Conservation (phyloP, 768 basidiomycete species). For the Zangia roseola region DNA sequence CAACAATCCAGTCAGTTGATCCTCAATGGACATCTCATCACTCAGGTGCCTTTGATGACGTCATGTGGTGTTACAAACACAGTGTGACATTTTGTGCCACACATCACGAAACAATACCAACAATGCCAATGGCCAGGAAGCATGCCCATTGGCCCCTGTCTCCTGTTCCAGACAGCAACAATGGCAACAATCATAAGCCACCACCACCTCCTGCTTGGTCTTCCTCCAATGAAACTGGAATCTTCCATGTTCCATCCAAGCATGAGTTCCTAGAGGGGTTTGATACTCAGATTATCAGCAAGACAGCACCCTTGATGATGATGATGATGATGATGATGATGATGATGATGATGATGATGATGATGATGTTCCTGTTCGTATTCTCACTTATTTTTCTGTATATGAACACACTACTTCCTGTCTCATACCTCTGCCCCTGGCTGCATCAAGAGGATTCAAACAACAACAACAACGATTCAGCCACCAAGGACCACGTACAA, state of each 20-base stretch:
- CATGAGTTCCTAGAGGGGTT: conserved; percentile 40
- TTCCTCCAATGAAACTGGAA: conserved; percentile 2
- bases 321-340: no score
- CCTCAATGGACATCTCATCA: conserved; percentile 66
- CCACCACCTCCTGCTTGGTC: conserved; percentile 8
- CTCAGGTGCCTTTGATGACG: conserved; percentile 38
- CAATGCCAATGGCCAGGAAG: conserved; percentile 22
- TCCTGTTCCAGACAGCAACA: conserved; percentile 17
- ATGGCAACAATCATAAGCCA: not conserved
- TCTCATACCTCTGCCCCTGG: conserved; percentile 43
- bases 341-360: conserved; percentile 28
- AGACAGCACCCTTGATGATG: conserved; percentile 33
- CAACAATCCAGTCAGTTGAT: conserved; percentile 78
- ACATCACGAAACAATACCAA: conserved; percentile 4
- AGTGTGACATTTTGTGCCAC: no score
- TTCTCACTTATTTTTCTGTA: conserved; percentile 52
- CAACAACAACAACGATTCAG: not conserved
- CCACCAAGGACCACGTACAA: conserved; percentile 18
- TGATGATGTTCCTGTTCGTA: conserved; percentile 52
- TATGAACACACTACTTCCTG: conserved; percentile 41
- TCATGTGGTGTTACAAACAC: conserved; percentile 52
- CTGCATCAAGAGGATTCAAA: conserved; percentile 34
- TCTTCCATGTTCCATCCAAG: conserved; percentile 21
- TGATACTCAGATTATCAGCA: conserved; percentile 43
- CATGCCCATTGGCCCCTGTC: conserved; percentile 24